Conservation (phyloP, 768 basidiomycete genomes). For the Dendrothele bispora region DNA sequence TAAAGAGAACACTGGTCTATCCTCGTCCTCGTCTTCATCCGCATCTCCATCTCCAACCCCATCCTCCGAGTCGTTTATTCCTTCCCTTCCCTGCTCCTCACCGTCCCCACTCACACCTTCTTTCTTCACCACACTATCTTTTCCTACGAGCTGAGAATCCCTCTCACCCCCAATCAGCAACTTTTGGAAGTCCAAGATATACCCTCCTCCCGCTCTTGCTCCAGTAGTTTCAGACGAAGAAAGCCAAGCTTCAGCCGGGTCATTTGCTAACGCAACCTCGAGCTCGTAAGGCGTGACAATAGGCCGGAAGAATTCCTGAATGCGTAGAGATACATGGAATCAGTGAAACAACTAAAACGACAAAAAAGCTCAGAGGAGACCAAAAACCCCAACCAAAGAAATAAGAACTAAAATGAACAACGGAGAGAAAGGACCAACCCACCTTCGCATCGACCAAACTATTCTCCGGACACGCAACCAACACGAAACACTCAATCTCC, state of each 20-base stretch:
- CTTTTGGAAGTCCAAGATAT: slow-evolving; percentile 75
- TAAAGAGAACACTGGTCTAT: slow-evolving; percentile 82
- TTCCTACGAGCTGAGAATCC: slow-evolving; percentile 11
- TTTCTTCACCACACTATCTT: too few species aligned
- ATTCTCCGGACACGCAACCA: slow-evolving; percentile 95
- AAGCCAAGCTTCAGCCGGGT: slow-evolving; percentile 73
- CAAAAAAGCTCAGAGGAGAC: too few species aligned
- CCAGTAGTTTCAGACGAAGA: too few species aligned
- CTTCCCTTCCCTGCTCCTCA: background rate
- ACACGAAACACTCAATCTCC: slow-evolving; percentile 93
- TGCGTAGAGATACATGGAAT: background rate
- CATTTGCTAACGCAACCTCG: slow-evolving; percentile 70
- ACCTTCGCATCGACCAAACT: slow-evolving; percentile 77
- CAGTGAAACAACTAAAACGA: background rate
- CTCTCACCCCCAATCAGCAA: slow-evolving; percentile 54
- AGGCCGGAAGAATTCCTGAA: slow-evolving; percentile 83
- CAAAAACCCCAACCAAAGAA: too few species aligned
- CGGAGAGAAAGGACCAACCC: slow-evolving; percentile 3
- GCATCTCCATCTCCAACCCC: slow-evolving; percentile 18
- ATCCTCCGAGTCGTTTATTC: background rate
- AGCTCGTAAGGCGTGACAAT: slow-evolving; percentile 95
- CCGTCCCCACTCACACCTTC: too few species aligned
- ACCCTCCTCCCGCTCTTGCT: too few species aligned
- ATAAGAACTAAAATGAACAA: background rate
- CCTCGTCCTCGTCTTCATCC: slow-evolving; percentile 52